Evolutionary conservation across 2,329 filamentous ascomycete species (phyloP), one percentile per base, ranked within the genome.

Genomic region (Cladobotryum mycophilum): DNA sequence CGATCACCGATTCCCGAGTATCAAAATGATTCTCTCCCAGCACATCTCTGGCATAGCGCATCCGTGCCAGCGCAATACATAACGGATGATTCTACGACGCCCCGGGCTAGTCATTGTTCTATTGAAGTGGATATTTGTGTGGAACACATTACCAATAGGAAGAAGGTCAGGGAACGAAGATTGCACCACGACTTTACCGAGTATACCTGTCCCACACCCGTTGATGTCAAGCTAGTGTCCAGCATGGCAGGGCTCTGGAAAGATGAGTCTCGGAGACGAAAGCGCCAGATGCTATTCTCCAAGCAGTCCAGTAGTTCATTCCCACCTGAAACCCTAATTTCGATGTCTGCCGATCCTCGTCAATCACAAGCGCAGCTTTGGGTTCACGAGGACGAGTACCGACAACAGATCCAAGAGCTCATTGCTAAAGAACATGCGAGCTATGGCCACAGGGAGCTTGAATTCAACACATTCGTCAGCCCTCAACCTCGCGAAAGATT

Each of bases 211-310:
- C 84, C 88, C 3, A 66, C 85, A 17, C 73, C 81, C 0, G 67
- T 76, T 1, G 83, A 88, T 56, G 74, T 91, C 62, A 96, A 95
- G 62, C 76, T 96, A 11, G 91, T 99, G 5, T 84, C 89, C 62
- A 99, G 93, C 56, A 92, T 99, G 88, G 90, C 89, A 49, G 87
- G 88, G 1, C 70, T 99, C 3, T 99, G 93, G 93, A 84, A 84
- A 63, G 89, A 96, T 59, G 93, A 97, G 67, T 89, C 86, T 0
- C 83, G 82, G 52, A 81, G 91, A 41, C 81, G 91, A 33, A 92
- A 88, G 66, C 76, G 79, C 44, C 80, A 80, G 42, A 85, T 92
- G 79, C 79, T 82, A 2, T 73, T 85, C 43, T 70, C 70, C 5
- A 75, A 82, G 56, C 76, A 82, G 33, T 81, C 76, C 5, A 88